Percentiles rank a stretch among this genome's conserved stretches.
These are phyloP conservation scores for Petunia axillaris DNA, from an alignment of 257 asterid species.

Conservation along the genomic window DNA sequence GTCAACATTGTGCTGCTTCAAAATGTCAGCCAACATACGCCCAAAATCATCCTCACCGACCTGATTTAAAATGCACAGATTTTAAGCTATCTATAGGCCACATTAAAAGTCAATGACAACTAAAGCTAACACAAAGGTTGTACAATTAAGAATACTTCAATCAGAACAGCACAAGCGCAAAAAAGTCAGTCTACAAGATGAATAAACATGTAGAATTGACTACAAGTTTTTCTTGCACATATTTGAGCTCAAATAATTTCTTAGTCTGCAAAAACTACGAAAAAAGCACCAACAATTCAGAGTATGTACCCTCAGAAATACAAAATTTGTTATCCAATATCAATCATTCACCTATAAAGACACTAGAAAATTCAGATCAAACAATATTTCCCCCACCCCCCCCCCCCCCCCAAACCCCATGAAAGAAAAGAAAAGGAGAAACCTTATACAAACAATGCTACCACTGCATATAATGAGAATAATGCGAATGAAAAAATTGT, in stretches of 20 bases:
- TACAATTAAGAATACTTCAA: not conserved
- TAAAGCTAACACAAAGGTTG: slow-evolving; percentile 10
- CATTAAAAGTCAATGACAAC: not conserved
- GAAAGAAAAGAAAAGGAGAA: not conserved
- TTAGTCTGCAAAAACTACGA: not conserved
- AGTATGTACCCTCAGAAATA: not conserved
- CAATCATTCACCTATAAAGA: not conserved
- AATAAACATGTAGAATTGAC: slow-evolving; percentile 5
- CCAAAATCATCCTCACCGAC: slow-evolving; percentile 97
- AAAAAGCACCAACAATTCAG: slow-evolving; percentile 14
- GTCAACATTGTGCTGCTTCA: slow-evolving; percentile 80
- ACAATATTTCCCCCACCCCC: not conserved
- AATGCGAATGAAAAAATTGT: slow-evolving; percentile 20
- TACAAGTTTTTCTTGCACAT: not conserved
- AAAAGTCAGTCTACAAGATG: not conserved
- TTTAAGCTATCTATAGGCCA: slow-evolving; percentile 2
- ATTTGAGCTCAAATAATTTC: slow-evolving; percentile 1
- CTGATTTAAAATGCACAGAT: slow-evolving; percentile 41
- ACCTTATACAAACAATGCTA: not conserved
- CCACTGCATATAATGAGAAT: not conserved
- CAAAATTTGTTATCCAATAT: not conserved
- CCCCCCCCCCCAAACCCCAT: not conserved
- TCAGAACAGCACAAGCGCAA: not conserved
- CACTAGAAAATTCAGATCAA: not conserved
- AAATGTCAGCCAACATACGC: slow-evolving; percentile 68